Conservation (phyloP, 108 stramenopile genomes). For the Pseudonitzschia multistriata region DNA sequence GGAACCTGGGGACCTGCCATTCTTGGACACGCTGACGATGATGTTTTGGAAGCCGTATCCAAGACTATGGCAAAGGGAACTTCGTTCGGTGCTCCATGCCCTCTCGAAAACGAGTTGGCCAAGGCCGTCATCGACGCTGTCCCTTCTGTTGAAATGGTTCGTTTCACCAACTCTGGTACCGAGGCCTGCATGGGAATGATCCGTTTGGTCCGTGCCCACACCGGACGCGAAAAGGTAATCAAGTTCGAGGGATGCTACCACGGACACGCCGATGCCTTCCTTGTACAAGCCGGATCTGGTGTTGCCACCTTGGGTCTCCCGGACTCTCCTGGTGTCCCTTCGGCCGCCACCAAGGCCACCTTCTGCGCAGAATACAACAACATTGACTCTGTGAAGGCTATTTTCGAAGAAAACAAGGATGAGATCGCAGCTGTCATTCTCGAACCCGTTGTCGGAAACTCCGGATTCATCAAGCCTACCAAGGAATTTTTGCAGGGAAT, state of each 20-base stretch:
- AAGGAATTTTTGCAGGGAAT: slow-evolving; percentile 93
- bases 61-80: slow-evolving; percentile 96
- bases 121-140: slow-evolving; percentile 96
- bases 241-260: slow-evolving; percentile 99
- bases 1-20: slow-evolving; percentile 99
- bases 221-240: slow-evolving; percentile 91
- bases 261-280: slow-evolving; percentile 97
- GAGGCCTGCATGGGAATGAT: slow-evolving; percentile 99
- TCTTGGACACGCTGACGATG: slow-evolving; percentile 96
- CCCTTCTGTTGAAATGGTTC: slow-evolving; percentile 98
- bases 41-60: slow-evolving; percentile 90
- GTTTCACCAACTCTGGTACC: slow-evolving; percentile 99
- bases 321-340: slow-evolving; percentile 96
- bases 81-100: slow-evolving; percentile 95
- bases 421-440: slow-evolving; percentile 95
- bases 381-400: slow-evolving; percentile 85
- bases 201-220: slow-evolving; percentile 96
- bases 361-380: slow-evolving; percentile 97
- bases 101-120: slow-evolving; percentile 94
- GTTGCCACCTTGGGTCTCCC: slow-evolving; percentile 97
- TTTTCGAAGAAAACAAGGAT: slow-evolving; percentile 87
- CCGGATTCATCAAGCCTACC: slow-evolving; percentile 97
- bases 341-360: slow-evolving; percentile 89
- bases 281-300: slow-evolving; percentile 98
- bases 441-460: slow-evolving; percentile 98